Percentiles rank a stretch among this genome's conserved stretches.
Evolutionary conservation across 305 asterid genomes (phyloP).

Genomic region (Fraxinus albicans): DNA sequence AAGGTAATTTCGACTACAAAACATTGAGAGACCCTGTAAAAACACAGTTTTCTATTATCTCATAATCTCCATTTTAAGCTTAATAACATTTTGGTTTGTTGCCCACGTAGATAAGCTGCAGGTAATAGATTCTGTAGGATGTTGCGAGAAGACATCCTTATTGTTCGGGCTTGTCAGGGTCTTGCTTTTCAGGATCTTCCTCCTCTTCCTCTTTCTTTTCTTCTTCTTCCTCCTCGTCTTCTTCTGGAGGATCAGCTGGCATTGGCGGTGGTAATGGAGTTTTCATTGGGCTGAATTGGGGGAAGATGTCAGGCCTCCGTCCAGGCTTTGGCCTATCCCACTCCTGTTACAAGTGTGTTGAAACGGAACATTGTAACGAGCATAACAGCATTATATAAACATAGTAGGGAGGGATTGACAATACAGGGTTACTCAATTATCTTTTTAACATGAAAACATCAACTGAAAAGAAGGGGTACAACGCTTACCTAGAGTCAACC

Average conservation of each 20-base stretch:
- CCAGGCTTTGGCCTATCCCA: slow-evolving; percentile 85
- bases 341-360: slow-evolving; percentile 50
- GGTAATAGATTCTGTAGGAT: not conserved
- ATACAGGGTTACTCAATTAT: not conserved
- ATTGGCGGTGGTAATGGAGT: slow-evolving; percentile 86
- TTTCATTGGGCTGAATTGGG: slow-evolving; percentile 92
- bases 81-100: not conserved
- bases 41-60: not conserved
- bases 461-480: not conserved
- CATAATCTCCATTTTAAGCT: not conserved
- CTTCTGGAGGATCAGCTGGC: slow-evolving; percentile 76
- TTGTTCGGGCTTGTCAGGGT: slow-evolving; percentile 46
- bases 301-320: slow-evolving; percentile 79
- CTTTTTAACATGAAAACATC: not conserved
- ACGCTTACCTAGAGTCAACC: not conserved
- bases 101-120: not conserved
- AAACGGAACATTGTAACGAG: not conserved
- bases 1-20: not conserved
- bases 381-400: slow-evolving; percentile 12
- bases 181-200: slow-evolving; percentile 58
- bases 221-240: slow-evolving; percentile 81
- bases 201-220: slow-evolving; percentile 67
- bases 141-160: not conserved
- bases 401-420: not conserved
- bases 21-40: not conserved